Percentiles rank a stretch among this genome's conserved stretches.
Conservation (phyloP, 2,329 filamentous ascomycete species). For the Didymella glomerata region DNA sequence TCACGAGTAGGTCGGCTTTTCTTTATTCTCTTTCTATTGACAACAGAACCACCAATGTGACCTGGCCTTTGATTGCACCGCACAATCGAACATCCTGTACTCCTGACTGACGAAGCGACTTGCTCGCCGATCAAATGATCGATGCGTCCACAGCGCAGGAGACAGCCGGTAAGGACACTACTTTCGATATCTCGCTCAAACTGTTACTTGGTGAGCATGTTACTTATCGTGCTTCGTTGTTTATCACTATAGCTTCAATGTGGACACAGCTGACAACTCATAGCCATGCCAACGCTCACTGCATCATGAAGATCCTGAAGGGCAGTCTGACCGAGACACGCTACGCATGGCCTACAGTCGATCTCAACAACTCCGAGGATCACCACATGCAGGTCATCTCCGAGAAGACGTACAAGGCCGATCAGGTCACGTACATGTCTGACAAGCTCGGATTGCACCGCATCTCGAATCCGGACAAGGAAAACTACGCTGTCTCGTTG, state of each 20-base stretch:
- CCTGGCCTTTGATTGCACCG: background rate
- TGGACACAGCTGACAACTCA: conserved; percentile 11
- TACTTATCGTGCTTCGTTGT: background rate
- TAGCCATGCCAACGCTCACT: conserved; percentile 76
- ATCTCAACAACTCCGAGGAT: conserved; percentile 55
- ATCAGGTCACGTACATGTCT: conserved; percentile 88
- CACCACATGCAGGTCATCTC: conserved; percentile 70
- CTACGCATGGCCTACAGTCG: conserved; percentile 72
- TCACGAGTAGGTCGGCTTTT: conserved; percentile 67
- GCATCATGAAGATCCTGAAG: conserved; percentile 86
- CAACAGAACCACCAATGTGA: conserved; percentile 51
- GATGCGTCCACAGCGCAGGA: conserved; percentile 41
- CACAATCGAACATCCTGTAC: conserved; percentile 24
- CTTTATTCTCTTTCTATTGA: conserved; percentile 24
- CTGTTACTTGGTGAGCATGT: conserved; percentile 6
- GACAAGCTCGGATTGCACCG: conserved; percentile 86
- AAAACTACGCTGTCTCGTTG: conserved; percentile 81
- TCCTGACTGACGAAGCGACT: conserved; percentile 43
- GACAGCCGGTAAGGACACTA: conserved; percentile 38
- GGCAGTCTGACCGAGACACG: conserved; percentile 82
- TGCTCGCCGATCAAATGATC: conserved; percentile 40
- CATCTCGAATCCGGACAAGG: conserved; percentile 75
- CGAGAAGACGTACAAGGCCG: conserved; percentile 72
- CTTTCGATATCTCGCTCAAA: conserved; percentile 13
- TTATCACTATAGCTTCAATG: background rate